A percentile compares a stretch with the other conserved stretches of the same genome.
Conservation (phyloP, 768 basidiomycete genomes). For the Rhizopogon vulgaris region DNA sequence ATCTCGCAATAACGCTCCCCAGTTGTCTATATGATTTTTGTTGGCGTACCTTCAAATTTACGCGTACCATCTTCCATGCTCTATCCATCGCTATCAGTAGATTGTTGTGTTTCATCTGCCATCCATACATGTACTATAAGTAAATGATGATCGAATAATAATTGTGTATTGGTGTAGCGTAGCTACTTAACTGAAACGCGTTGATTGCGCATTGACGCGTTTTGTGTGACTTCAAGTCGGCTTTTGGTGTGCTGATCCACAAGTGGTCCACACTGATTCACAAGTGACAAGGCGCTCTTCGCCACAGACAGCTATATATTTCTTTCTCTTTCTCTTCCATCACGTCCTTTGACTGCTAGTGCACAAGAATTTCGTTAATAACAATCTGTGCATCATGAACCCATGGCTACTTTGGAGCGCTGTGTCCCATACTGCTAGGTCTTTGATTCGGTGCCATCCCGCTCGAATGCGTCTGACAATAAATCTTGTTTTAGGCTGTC, state of each 20-base stretch:
- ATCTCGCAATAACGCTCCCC: constrained; percentile 14
- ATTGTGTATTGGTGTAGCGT: too few relatives aligned
- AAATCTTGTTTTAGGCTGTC: constrained; percentile 44
- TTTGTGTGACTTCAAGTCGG: too few relatives aligned
- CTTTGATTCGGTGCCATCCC: constrained; percentile 6
- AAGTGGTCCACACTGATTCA: too few relatives aligned
- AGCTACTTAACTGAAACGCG: too few relatives aligned
- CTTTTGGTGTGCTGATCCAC: too few relatives aligned
- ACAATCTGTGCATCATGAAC: constrained; percentile 27
- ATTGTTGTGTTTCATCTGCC: neutral
- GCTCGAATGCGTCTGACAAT: constrained; percentile 1
- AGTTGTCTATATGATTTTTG: constrained; percentile 14
- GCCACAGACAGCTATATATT: neutral
- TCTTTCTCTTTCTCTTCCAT: neutral
- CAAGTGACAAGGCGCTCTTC: too few relatives aligned
- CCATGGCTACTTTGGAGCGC: constrained; percentile 66
- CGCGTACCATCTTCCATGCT: neutral
- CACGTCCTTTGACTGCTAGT: neutral
- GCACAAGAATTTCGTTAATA: neutral
- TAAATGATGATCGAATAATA: too few relatives aligned
- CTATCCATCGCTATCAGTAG: neutral
- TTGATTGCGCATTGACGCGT: too few relatives aligned
- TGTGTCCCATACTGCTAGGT: constrained; percentile 60
- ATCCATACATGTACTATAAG: too few relatives aligned
- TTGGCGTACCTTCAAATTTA: neutral